These are phyloP conservation scores for Discostella stelligera DNA, from an alignment of 352 stramenopile species.

Conservation along the genomic window DNA sequence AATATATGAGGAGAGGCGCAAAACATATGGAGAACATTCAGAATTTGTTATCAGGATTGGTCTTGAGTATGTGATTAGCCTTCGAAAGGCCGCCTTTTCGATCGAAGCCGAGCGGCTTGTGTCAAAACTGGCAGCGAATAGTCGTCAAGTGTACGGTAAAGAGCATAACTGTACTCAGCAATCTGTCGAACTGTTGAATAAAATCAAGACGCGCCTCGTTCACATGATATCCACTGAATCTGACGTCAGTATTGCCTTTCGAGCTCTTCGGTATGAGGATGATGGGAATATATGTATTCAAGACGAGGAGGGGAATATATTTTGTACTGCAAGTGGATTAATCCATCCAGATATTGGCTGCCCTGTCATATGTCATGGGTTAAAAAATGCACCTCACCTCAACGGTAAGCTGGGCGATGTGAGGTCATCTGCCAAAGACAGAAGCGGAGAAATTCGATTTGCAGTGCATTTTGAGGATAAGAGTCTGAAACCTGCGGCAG, in stretches of 20 bases:
- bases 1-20: not conserved
- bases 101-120: constrained; percentile 18
- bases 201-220: not conserved
- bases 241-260: too few relatives aligned
- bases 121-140: not conserved
- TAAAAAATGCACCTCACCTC: constrained; percentile 7
- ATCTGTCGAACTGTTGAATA: not conserved
- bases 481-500: constrained; percentile 2
- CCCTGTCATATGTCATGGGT: constrained; percentile 23
- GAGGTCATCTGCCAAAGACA: not conserved
- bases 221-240: not conserved
- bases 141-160: constrained; percentile 1
- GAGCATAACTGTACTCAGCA: not conserved
- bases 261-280: constrained; percentile 15
- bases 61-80: not conserved
- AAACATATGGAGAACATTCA: not conserved
- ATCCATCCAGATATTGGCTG: constrained; percentile 2
- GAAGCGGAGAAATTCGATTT: not conserved
- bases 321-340: not conserved
- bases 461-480: constrained; percentile 15
- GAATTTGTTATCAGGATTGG: too few relatives aligned
- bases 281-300: constrained; percentile 10
- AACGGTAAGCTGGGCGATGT: constrained; percentile 20
- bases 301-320: not conserved
- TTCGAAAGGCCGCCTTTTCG: not conserved